These are phyloP conservation scores for Stachybotrys elegans DNA, from an alignment of 2,329 filamentous ascomycete species.

Conservation along the genomic window DNA sequence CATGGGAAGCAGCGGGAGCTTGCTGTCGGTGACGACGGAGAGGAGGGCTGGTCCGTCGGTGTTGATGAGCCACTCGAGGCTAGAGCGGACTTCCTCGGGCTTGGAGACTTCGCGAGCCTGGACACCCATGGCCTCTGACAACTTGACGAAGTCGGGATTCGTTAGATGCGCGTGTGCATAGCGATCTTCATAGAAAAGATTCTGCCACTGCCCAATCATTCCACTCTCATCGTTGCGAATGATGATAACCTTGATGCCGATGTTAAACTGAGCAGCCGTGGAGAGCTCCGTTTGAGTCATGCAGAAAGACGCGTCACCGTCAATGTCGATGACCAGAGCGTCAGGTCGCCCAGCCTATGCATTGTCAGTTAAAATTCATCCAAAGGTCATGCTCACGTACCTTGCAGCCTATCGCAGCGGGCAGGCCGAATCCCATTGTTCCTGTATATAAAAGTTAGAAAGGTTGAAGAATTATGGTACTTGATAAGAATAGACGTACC, in stretches of 20 bases:
- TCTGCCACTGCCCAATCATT: slow-evolving; percentile 99
- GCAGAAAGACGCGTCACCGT: slow-evolving; percentile 97
- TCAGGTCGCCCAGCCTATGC: slow-evolving; percentile 64
- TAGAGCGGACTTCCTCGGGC: slow-evolving; percentile 71
- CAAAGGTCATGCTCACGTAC: slow-evolving; percentile 36
- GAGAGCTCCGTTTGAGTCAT: slow-evolving; percentile 97
- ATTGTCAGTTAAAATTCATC: not conserved
- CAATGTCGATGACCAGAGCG: slow-evolving; percentile 87
- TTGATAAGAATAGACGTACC: too few relatives aligned
- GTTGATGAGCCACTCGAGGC: slow-evolving; percentile 83
- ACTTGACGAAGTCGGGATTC: slow-evolving; percentile 94
- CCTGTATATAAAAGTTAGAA: slow-evolving; percentile 8
- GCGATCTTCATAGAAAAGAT: slow-evolving; percentile 92
- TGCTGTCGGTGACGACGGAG: slow-evolving; percentile 86
- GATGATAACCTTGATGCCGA: slow-evolving; percentile 90
- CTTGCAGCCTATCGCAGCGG: slow-evolving; percentile 92
- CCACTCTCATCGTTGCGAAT: slow-evolving; percentile 97
- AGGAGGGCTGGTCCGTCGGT: slow-evolving; percentile 87
- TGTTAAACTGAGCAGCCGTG: slow-evolving; percentile 92
- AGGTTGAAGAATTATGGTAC: not conserved
- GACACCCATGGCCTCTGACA: slow-evolving; percentile 86
- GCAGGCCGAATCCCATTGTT: slow-evolving; percentile 87
- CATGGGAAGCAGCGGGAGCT: slow-evolving; percentile 96
- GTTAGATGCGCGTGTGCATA: slow-evolving; percentile 89
- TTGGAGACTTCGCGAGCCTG: slow-evolving; percentile 67